Evolutionary conservation across 2,329 filamentous ascomycete species (phyloP), one percentile per base, ranked within the genome.

Genomic region (Penicillium occitanis): DNA sequence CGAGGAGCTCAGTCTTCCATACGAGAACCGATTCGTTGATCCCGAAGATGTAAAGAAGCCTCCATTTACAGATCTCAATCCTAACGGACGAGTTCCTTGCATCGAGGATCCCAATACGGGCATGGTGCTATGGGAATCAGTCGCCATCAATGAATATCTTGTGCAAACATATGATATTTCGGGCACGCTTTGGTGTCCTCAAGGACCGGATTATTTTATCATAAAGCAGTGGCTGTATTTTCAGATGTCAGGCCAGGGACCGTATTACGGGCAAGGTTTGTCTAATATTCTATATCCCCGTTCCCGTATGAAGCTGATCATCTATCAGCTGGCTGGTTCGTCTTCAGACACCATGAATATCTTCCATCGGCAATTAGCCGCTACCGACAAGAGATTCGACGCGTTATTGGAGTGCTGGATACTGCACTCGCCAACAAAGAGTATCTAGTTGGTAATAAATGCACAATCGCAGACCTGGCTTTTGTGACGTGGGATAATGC

Each of bases 1-100:
- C 28, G 69, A 72, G 51, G 73, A 74, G 60, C 71, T 75, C 14
- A 50, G 57, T 7, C 19, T 75, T 14, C 71, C 71, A 3, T 73
- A 72, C 51, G 68, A 73, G 30, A 65, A 58, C 44, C 46, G 66
- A 42, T 53, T 28, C 14, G 42, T 72, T 40, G 30, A 61, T 0
- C 65, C 68, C 14, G 68, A 73, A 13, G 63, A 75, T 10, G 74
- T 66, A 19, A 63, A 67, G 22, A 61, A 64, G 22, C 25, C 55
- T n/a, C 44, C 55, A n/a, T 61, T 30, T 25, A 64, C 42, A 46
- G 42, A 59, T 40, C 25, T 65, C 5, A 67, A 67, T 37, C 66
- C 66, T n/a, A 65, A 67, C 50, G 66, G 66, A 61, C 53, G 62
- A 8, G 35, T 67, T 14, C 66, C 66, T n/a, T 46, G 44, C 22